phyloP scores from a whole-genome alignment of 2,329 filamentous ascomycete genomes.

The Ophiostoma angusticollis region DNA sequence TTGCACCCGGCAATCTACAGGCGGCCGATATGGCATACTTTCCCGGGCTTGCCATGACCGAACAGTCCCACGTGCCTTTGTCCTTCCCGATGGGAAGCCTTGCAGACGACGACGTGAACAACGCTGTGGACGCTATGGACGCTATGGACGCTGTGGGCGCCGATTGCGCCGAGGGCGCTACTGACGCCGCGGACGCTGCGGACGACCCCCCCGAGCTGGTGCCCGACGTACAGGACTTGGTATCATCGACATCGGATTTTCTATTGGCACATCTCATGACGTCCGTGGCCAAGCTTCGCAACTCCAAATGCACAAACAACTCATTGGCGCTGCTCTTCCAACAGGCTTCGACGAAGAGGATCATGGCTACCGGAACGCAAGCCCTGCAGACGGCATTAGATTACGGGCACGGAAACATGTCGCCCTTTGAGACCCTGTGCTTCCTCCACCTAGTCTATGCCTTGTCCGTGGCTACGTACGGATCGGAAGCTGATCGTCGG shows the following conservation, averaged over 20 bases:
- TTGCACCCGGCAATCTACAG: too few relatives aligned
- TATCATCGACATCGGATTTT: slow-evolving; percentile 31
- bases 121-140: too few relatives aligned
- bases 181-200: not conserved
- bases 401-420: slow-evolving; percentile 23
- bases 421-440: slow-evolving; percentile 34
- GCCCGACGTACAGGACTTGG: slow-evolving; percentile 20
- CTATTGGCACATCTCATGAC: slow-evolving; percentile 32
- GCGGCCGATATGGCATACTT: too few relatives aligned
- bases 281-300: slow-evolving; percentile 30
- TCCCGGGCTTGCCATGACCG: too few relatives aligned
- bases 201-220: not conserved
- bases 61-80: too few relatives aligned
- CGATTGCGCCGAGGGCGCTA: too few relatives aligned
- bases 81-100: too few relatives aligned
- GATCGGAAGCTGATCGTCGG: slow-evolving; percentile 22
- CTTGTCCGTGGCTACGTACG: slow-evolving; percentile 33
- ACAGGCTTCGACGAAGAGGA: slow-evolving; percentile 24
- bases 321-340: slow-evolving; percentile 29
- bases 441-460: slow-evolving; percentile 40
- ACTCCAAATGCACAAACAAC: slow-evolving; percentile 24
- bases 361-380: slow-evolving; percentile 30
- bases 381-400: slow-evolving; percentile 27
- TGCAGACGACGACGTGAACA: too few relatives aligned
- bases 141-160: too few relatives aligned